A percentile compares a stretch with the other conserved stretches of the same genome.
Evolutionary conservation across 2,329 filamentous ascomycete species (phyloP).

Genomic region (Trichothecium roseum): DNA sequence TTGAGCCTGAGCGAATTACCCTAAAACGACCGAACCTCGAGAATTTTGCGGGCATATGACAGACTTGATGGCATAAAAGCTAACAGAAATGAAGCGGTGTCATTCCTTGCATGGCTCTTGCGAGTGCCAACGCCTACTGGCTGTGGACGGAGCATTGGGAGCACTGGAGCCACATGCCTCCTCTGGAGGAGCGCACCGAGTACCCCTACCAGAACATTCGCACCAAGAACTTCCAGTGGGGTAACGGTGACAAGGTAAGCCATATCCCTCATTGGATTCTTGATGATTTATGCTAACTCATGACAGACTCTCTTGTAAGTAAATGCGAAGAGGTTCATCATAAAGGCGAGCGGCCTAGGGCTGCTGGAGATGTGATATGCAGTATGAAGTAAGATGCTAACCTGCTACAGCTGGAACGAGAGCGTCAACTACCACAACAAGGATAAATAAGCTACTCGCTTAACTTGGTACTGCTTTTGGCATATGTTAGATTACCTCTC

Average conservation of each 20-base stretch:
- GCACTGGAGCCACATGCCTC: slow-evolving; percentile 77
- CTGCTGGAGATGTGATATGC: not conserved
- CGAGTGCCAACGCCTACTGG: slow-evolving; percentile 72
- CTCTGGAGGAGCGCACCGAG: slow-evolving; percentile 82
- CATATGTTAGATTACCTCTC: too few relatives aligned
- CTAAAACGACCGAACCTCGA: slow-evolving; percentile 4
- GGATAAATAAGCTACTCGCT: slow-evolving; percentile 43
- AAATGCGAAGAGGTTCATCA: not conserved
- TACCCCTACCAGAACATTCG: slow-evolving; percentile 98
- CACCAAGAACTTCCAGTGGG: slow-evolving; percentile 91
- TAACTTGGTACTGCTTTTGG: too few relatives aligned
- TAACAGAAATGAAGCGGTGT: slow-evolving; percentile 49
- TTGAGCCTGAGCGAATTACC: slow-evolving; percentile 15
- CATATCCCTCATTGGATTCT: slow-evolving; percentile 2
- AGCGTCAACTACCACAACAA: slow-evolving; percentile 96
- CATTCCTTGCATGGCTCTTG: slow-evolving; percentile 61
- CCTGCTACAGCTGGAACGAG: slow-evolving; percentile 68
- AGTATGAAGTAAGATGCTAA: not conserved
- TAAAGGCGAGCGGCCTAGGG: not conserved
- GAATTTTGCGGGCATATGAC: not conserved
- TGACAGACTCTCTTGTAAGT: slow-evolving; percentile 56
- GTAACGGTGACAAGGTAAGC: slow-evolving; percentile 84
- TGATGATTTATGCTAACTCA: slow-evolving; percentile 13
- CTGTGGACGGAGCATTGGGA: slow-evolving; percentile 97
- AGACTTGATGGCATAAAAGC: slow-evolving; percentile 6